These are phyloP conservation scores for Plasmopara muralis DNA, from an alignment of 352 stramenopile species.

Conservation along the genomic window DNA sequence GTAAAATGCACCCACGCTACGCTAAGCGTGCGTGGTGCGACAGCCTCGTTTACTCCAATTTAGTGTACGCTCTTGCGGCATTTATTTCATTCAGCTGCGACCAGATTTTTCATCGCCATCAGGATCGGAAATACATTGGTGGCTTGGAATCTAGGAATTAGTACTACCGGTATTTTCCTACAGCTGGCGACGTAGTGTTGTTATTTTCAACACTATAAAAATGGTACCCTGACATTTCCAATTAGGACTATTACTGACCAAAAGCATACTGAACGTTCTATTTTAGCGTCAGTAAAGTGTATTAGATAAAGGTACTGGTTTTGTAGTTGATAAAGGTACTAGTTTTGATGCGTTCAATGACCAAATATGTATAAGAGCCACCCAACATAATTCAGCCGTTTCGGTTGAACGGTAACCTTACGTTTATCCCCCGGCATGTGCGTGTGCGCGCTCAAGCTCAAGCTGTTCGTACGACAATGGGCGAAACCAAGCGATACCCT, in stretches of 20 bases:
- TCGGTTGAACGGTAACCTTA: background rate
- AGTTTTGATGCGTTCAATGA: background rate
- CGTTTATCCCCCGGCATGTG: slow-evolving; percentile 15
- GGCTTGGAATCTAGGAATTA: background rate
- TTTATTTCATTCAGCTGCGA: slow-evolving; percentile 63
- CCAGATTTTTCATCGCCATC: slow-evolving; percentile 46
- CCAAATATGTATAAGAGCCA: background rate
- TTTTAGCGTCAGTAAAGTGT: background rate
- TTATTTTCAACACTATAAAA: background rate
- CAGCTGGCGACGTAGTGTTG: too few relatives aligned
- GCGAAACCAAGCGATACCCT: slow-evolving; percentile 22
- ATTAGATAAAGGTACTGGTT: background rate
- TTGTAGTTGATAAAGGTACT: background rate
- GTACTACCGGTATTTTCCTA: slow-evolving; percentile 13
- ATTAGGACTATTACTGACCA: too few relatives aligned
- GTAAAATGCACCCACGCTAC: slow-evolving; percentile 38
- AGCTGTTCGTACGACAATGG: slow-evolving; percentile 31
- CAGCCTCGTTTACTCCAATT: slow-evolving; percentile 76
- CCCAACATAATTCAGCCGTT: background rate
- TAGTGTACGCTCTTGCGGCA: slow-evolving; percentile 64
- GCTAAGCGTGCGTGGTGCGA: slow-evolving; percentile 62
- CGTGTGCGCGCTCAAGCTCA: slow-evolving; percentile 27
- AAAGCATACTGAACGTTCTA: too few relatives aligned
- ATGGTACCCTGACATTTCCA: too few relatives aligned
- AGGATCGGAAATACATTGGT: slow-evolving; percentile 3